A percentile compares a stretch with the other conserved stretches of the same genome.
Evolutionary conservation across 2,329 filamentous ascomycete genomes (phyloP).

Genomic region (Pseudogymnoascus sp.): DNA sequence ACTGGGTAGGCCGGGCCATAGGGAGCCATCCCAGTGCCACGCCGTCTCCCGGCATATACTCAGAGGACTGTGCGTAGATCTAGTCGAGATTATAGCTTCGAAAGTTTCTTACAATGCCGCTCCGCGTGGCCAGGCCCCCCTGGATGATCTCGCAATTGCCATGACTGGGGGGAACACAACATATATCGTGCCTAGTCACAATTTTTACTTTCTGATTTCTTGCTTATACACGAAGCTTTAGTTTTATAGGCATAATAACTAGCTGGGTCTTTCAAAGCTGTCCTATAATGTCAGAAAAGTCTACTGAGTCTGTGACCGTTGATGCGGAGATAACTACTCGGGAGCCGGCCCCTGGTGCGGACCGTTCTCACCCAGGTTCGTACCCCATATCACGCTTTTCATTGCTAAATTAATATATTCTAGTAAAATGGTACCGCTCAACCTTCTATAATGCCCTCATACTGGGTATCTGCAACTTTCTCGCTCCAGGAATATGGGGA

Average conservation of each 20-base stretch:
- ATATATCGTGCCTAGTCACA: background rate
- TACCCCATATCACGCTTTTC: conserved; percentile 32
- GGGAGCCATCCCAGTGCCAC: background rate
- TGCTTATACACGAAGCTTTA: background rate
- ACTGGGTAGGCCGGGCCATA: background rate
- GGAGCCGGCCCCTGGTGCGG: background rate
- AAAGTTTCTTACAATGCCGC: background rate
- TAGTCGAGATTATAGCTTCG: background rate
- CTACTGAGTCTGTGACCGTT: background rate
- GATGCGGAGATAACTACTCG: background rate
- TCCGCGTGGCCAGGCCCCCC: background rate
- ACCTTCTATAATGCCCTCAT: conserved; percentile 67
- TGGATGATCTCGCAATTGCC: background rate
- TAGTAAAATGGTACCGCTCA: conserved; percentile 56
- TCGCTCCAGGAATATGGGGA: conserved; percentile 63
- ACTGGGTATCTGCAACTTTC: conserved; percentile 61
- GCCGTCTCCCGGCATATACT: background rate
- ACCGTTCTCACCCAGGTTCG: conserved; percentile 1
- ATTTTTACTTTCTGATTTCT: background rate
- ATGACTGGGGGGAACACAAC: background rate
- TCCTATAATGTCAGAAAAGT: conserved; percentile 1
- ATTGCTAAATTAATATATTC: background rate
- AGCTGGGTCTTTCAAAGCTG: background rate
- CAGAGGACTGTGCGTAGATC: background rate
- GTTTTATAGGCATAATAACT: background rate